Conservation (phyloP, 2,329 filamentous ascomycete genomes). For the Colletotrichum sp. region DNA sequence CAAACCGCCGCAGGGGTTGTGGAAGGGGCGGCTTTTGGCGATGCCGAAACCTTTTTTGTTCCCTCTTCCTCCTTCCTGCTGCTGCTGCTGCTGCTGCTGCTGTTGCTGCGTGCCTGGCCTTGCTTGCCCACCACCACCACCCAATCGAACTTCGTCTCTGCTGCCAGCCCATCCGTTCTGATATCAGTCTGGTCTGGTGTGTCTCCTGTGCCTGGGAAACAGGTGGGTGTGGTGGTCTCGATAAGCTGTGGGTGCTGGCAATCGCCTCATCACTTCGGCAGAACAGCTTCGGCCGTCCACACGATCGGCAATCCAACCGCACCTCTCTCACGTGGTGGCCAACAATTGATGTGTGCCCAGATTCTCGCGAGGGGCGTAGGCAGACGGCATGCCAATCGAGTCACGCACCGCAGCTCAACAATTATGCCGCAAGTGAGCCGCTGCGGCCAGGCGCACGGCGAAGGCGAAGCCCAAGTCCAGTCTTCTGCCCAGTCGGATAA, state of each 20-base stretch:
- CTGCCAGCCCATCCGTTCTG: not conserved
- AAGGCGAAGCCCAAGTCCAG: not conserved
- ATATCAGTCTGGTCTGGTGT: not conserved
- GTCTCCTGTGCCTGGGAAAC: not conserved
- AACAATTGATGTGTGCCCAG: not conserved
- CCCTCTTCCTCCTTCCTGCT: not conserved
- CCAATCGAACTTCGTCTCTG: not conserved
- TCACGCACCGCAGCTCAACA: not conserved
- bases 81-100: not conserved
- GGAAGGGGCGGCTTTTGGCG: slow-evolving; percentile 17
- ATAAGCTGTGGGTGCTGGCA: not conserved
- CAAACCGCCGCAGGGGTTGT: slow-evolving; percentile 21
- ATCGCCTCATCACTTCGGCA: slow-evolving; percentile 6
- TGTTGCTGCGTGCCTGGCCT: not conserved
- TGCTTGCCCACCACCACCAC: not conserved
- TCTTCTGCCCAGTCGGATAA: not conserved
- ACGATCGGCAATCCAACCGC: not conserved
- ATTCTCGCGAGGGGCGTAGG: not conserved
- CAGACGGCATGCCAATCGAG: not conserved
- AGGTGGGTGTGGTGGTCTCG: slow-evolving; percentile 3
- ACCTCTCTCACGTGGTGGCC: not conserved
- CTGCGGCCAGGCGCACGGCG: not conserved
- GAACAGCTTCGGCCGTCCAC: not conserved
- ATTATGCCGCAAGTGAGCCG: not conserved
- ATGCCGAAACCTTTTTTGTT: slow-evolving; percentile 21